Evolutionary conservation across 148 eudicot species (phyloP), one percentile per base, ranked within the genome.

Genomic region (Bassia scoparia): DNA sequence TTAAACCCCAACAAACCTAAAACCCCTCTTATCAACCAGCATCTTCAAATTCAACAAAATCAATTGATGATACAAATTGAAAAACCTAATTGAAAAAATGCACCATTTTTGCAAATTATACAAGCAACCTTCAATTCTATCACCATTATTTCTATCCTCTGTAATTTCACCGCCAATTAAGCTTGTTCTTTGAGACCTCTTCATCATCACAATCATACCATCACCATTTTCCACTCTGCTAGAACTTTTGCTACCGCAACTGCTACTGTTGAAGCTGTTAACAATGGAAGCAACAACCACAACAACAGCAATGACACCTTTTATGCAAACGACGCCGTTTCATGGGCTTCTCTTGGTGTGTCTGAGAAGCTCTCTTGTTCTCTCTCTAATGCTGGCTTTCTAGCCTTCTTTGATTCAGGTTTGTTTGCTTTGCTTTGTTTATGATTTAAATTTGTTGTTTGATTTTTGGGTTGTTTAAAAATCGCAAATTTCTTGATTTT

Each of bases 331-430:
- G 91, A 94, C 52, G 75, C 61, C 67, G 88, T 91, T 68, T 85
- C 97, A 2, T 94, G 97, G 98, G 72, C 69, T 5, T 81, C 90
- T 0, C 83, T 91, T 35, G 97, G 98, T 31, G 82, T 94, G 5
- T 85, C 92, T 23, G 84, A 88, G 35, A 71, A 66, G 41, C 63
- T 89, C 64, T 83, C 89, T 44, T 70, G 24, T 15, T 81, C 95
- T 48, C 89, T 93, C 43, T 77, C 70, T 52, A 79, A 73, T 58
- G 73, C 87, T 52, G 89, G 92, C 16, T 87, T 93, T 46, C 49
- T 74, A 84, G 61, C 98, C 97, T 37, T 93, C 97, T 53, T 72
- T 86, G 20, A 81, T 91, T 81, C 97, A 90, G 97, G 98, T 89
- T 20, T 62, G 15, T 67, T 12, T 31, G 20, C 20, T 21, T 74